Base-by-base conservation (phyloP, 331 rosid genomes). In the Quercus lobata region DNA sequence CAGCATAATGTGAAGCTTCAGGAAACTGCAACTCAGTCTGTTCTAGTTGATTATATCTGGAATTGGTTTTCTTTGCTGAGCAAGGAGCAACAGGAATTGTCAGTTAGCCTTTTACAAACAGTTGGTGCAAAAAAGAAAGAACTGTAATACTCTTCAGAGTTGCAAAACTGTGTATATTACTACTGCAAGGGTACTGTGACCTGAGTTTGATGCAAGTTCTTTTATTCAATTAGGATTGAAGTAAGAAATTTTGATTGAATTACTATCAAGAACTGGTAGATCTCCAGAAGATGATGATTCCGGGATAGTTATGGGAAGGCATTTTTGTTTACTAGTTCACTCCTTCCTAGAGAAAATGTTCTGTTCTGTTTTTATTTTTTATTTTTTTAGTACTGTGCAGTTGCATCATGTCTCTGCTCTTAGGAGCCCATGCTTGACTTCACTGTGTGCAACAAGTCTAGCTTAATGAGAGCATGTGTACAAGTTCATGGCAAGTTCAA, bases 61-160 rank as follows among this genome's bases (percentile, higher is more conserved):
- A 84, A 78, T 77, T 94, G 97, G 98, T 90, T 86, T 80, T 86
- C 85, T 54, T 80, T 74, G 72, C 85, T 94, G 80, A 87, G 72
- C 81, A 86, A 81, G 71, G 88, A 87, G 85, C 86, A 90, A 74
- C 86, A 85, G 71, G 84, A 90, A 49, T 69, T 90, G 80, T 80
- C 92, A 1, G 79, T 78, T 54, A 82, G 69, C 78, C 72, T 90
- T 79, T 78, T 91, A 55, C 83, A 72, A 76, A 11, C 71, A 60
- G 41, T 57, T 32, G 79, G 73, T 85, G 83, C 82, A 69, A 14
- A 49, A 49, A 49, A 11, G 54, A 49, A 12, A 14, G 18, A 49
- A 14, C 17, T 3, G 17, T 3, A 49, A 14, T 89, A 74, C 76
- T 92, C 46, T 18, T 9, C 17, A 68, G 53, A 34, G 53, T 9